Evolutionary conservation across 495 filamentous ascomycete species (phyloP).

Genomic region (Trichoderma gamsii): DNA sequence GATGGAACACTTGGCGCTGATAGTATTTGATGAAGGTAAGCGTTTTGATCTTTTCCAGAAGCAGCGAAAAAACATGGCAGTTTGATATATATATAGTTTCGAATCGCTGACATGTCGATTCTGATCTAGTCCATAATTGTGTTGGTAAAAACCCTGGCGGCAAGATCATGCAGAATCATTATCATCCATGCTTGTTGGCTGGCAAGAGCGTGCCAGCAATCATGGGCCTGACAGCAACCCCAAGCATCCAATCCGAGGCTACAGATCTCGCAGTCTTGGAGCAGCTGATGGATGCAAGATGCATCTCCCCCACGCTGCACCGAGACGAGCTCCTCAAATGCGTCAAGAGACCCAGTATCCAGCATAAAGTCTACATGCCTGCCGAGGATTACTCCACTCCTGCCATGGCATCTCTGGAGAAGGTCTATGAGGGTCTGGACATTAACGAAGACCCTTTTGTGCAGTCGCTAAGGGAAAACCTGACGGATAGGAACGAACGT

Average conservation of each 20-base stretch:
- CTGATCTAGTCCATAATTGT: constrained; percentile 61
- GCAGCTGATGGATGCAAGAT: constrained; percentile 65
- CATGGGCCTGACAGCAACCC: constrained; percentile 81
- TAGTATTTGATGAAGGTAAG: constrained; percentile 89
- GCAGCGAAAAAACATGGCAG: no score
- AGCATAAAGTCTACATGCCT: constrained; percentile 43
- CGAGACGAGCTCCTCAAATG: constrained; percentile 62
- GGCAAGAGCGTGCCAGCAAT: constrained; percentile 57
- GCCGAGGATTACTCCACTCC: constrained; percentile 20
- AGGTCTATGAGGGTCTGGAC: constrained; percentile 43
- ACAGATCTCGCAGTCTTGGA: constrained; percentile 57
- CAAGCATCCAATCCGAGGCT: constrained; percentile 55
- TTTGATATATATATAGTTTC: no score
- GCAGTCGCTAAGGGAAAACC: constrained; percentile 38
- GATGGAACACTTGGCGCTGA: constrained; percentile 57
- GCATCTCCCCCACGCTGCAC: constrained; percentile 64
- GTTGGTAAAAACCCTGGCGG: constrained; percentile 58
- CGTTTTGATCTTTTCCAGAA: neutral
- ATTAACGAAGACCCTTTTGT: constrained; percentile 69
- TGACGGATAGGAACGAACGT: constrained; percentile 29
- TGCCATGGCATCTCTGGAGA: constrained; percentile 30
- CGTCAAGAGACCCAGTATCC: constrained; percentile 60
- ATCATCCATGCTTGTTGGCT: constrained; percentile 41
- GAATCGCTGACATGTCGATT: neutral
- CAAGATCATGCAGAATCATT: constrained; percentile 72